Conservation (phyloP, 2,329 filamentous ascomycete genomes). For the Calonectria pseudoreteaudii region DNA sequence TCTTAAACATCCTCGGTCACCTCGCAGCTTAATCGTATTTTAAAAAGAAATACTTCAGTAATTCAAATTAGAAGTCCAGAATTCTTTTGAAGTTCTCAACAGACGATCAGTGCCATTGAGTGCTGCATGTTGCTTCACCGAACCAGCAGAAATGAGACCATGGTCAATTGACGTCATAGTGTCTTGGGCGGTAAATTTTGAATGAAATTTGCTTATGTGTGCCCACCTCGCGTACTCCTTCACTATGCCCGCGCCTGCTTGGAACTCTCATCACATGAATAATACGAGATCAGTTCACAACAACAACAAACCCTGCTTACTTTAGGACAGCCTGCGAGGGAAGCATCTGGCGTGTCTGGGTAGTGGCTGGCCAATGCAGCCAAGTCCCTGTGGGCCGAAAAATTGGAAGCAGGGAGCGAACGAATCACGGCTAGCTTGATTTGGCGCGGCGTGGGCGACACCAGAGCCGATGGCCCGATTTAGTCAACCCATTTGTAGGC, state of each 20-base stretch:
- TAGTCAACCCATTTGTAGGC: background rate
- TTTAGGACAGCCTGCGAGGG: background rate
- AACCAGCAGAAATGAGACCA: background rate
- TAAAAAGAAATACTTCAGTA: background rate
- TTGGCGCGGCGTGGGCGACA: background rate
- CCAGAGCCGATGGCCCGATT: slow-evolving; percentile 2
- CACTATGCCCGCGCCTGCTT: background rate
- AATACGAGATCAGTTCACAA: background rate
- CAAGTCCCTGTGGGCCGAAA: background rate
- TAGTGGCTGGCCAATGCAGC: background rate
- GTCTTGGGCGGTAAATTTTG: background rate
- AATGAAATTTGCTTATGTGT: background rate
- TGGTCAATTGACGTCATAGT: background rate
- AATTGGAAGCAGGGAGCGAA: slow-evolving; percentile 5
- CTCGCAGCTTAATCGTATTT: background rate
- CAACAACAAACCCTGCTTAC: background rate
- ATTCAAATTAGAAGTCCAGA: too few species aligned
- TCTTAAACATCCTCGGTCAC: too few species aligned
- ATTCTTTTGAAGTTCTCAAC: background rate
- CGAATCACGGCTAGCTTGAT: background rate
- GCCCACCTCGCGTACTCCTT: background rate
- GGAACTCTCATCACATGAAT: background rate
- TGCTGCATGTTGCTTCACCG: background rate
- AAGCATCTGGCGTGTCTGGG: background rate
- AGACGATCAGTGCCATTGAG: background rate